Base-by-base conservation (phyloP, 345 rosid species). In the Atalantia buxifolia region DNA sequence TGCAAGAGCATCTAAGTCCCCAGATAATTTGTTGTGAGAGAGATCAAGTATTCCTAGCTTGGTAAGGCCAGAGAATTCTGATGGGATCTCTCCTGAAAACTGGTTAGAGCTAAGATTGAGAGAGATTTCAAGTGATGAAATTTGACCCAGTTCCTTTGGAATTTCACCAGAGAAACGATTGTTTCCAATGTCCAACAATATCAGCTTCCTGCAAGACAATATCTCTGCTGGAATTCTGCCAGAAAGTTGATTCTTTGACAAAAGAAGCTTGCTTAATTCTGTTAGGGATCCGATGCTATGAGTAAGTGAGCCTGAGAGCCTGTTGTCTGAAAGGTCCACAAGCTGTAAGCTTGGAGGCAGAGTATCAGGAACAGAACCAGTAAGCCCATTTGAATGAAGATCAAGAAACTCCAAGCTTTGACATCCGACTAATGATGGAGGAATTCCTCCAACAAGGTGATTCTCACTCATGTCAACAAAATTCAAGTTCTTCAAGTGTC, bases 71-170 rank as follows among this genome's bases (percentile, higher is more conserved):
- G 97, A 87, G 89, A 95, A 89, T 50, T 88, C 82, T 2, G 89
- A 72, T 25, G 99, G 99, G 71, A 95, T 90, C 75, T 76, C 82
- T 55, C 98, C 95, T 16, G 89, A 81, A 82, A 95, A 87, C 31
- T 81, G 86, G 69, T 92, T 95, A 76, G 85, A 87, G 89, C 99
- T 95, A 38, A 95, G 97, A 55, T 95, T 95, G 65, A 95, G 89
- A 86, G 98, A 85, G 62, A 95, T 93, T 71, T 91, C 97, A 18
- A 95, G 92, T 1, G 93, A 83, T 22, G 96, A 86, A 81, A 93
- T 84, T 63, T 85, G 89, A 65, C 97, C 98, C 24, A 95, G 33
- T 38, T 91, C 97, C 82, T 85, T 86, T 0, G 99, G 99, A n/a
- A 93, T 90, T 35, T 88, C 89, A 25, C 98, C 98, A 8, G 86